Evolutionary conservation across 2,329 filamentous ascomycete genomes (phyloP), one percentile per base, ranked within the genome.

Genomic region (Proliferodiscus dingleyae): DNA sequence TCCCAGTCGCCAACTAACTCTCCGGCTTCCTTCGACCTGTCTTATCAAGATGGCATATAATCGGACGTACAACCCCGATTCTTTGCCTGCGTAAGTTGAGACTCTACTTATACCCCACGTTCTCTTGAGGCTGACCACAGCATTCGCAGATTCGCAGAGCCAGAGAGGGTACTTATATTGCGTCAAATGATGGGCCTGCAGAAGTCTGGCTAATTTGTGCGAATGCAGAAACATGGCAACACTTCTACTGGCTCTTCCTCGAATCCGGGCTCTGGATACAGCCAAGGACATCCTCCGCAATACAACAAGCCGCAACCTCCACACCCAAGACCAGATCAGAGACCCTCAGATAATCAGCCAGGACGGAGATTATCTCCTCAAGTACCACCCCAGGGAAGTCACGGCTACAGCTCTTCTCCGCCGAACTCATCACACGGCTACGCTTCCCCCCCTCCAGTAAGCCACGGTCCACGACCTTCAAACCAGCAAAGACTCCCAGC

Each of bases 51-150:
- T 97, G 91, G 91, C 91, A 46, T 97, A 97, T 76, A 95, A 95
- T 70, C 83, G 82, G 66, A 80, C 85, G 45, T 93, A 89, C 72
- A 95, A 98, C 67, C 90, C 90, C 26, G 91, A 98, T 73, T 87
- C 89, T 64, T 81, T 98, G 54, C 91, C 91, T 64, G 89, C 89
- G 86, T 93, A 76, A 71, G 84, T 69, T 43, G 34, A 38, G 11
- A 33, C 52, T 41, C 16, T 24, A 9, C 26, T 37, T 23, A 29
- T 24, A 33, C 41, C 33, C 30, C 41, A 18, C 22, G 10, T 8
- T 43, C 29, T 37, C 44, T 13, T 9, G 30, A 37, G 42, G 38
- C 46, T 37, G 24, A 50, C 43, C 48, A 55, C 44, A 50, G 30
- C 37, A 45, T 42, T 47, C 37, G 42, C 55, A 76, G 73, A 55